phyloP scores from a whole-genome alignment of 1,284 basidiomycete genomes.

The Boletus holoroseus region DNA sequence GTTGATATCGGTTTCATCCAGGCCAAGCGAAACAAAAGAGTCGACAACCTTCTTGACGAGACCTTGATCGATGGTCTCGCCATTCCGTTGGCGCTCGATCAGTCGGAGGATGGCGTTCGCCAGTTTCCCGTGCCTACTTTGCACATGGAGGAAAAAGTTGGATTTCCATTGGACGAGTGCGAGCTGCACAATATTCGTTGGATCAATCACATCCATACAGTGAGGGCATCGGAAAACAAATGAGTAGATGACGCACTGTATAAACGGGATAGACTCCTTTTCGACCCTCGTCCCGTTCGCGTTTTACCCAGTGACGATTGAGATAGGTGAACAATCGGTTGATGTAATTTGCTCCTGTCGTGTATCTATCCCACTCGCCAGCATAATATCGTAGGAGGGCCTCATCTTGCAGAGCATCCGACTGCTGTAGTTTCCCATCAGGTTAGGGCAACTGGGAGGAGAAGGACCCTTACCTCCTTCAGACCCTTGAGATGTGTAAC shows the following conservation, averaged over 20 bases:
- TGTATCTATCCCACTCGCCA: conserved; percentile 93
- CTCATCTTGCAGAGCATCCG: conserved; percentile 79
- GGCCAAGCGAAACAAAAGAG: conserved; percentile 92
- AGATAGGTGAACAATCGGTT: conserved; percentile 95
- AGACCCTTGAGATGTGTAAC: conserved; percentile 68
- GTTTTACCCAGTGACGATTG: conserved; percentile 98
- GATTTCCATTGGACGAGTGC: conserved; percentile 94
- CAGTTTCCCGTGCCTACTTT: conserved; percentile 76
- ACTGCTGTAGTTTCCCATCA: conserved; percentile 46
- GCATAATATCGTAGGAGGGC: conserved; percentile 90
- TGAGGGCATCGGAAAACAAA: background rate
- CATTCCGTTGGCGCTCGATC: conserved; percentile 91
- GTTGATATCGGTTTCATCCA: conserved; percentile 89
- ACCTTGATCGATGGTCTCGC: conserved; percentile 89
- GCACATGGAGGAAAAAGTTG: conserved; percentile 86
- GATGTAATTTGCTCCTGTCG: conserved; percentile 93
- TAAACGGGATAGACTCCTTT: conserved; percentile 95
- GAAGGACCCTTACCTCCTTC: conserved; percentile 48
- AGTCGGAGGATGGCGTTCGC: conserved; percentile 83
- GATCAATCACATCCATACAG: conserved; percentile 6
- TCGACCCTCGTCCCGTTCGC: conserved; percentile 95
- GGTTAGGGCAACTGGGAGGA: conserved; percentile 4
- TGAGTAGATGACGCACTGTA: conserved; percentile 61
- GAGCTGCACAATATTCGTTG: conserved; percentile 48
- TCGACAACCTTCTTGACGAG: conserved; percentile 96